Percentiles rank a stretch among this genome's conserved stretches.
Evolutionary conservation across 2,329 filamentous ascomycete species (phyloP).

Genomic region (Xylariaceae sp.): DNA sequence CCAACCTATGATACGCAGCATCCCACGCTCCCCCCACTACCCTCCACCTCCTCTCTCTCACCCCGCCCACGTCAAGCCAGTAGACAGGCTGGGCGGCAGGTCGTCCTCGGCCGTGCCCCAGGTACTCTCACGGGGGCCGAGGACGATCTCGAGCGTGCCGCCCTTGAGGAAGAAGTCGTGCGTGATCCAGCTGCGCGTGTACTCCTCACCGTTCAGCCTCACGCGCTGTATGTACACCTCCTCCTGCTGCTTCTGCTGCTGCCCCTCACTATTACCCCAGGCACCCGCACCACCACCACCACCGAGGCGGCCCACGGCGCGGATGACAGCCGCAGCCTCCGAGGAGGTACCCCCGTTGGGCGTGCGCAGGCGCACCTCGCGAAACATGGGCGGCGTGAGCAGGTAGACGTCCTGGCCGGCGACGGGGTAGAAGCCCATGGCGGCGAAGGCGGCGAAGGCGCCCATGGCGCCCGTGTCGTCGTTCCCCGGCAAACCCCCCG

Average conservation of each 20-base stretch:
- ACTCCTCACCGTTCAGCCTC: slow-evolving; percentile 47
- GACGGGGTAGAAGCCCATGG: slow-evolving; percentile 48
- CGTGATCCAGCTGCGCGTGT: slow-evolving; percentile 54
- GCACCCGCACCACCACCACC: no score
- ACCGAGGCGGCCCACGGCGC: slow-evolving; percentile 30
- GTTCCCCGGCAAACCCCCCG: slow-evolving; percentile 51
- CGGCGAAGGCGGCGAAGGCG: slow-evolving; percentile 41
- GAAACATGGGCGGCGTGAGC: slow-evolving; percentile 42
- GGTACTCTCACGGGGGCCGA: slow-evolving; percentile 44
- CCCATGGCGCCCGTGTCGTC: slow-evolving; percentile 52
- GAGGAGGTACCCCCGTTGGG: slow-evolving; percentile 30
- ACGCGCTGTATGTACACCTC: slow-evolving; percentile 55
- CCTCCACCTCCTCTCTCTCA: no score
- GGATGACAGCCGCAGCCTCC: slow-evolving; percentile 36
- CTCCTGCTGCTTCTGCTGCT: slow-evolving; percentile 19
- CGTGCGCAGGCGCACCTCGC: slow-evolving; percentile 32
- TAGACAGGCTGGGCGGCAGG: slow-evolving; percentile 47
- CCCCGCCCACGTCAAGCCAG: slow-evolving; percentile 11
- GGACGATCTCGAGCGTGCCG: slow-evolving; percentile 48
- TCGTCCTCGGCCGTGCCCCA: slow-evolving; percentile 55
- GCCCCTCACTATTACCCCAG: no score
- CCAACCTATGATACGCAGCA: no score
- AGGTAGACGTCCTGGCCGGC: slow-evolving; percentile 48
- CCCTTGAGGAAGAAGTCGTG: slow-evolving; percentile 57
- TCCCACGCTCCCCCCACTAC: no score